phyloP scores from a whole-genome alignment of 169 alveolate genomes.

The Plasmodium knowlesi region DNA sequence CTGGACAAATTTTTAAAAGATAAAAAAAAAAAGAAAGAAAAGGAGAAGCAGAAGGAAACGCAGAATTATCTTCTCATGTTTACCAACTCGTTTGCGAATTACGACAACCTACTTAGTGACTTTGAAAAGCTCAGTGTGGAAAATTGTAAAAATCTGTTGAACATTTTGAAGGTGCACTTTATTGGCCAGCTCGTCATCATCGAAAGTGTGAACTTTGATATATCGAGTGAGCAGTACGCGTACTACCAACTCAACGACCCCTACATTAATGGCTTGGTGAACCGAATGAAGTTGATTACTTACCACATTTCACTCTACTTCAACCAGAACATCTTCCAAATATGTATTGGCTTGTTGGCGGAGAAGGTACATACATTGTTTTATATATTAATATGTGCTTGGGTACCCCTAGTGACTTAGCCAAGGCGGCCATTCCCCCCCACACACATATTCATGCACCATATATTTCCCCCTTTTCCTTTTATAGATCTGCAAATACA shows the following conservation, averaged over 20 bases:
- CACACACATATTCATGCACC: not conserved
- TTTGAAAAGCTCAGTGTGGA: constrained; percentile 49
- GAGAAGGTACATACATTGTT: constrained; percentile 34
- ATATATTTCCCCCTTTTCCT: not conserved
- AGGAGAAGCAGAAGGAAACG: not conserved
- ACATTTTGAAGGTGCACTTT: constrained; percentile 63
- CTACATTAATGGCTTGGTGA: constrained; percentile 36
- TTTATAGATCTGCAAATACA: constrained; percentile 59
- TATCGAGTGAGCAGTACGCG: constrained; percentile 55
- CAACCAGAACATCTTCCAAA: constrained; percentile 52
- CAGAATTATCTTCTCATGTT: constrained; percentile 66
- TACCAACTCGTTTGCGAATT: constrained; percentile 48
- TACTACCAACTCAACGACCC: constrained; percentile 72
- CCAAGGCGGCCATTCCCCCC: not conserved
- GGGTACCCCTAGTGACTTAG: not conserved
- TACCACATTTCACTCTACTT: constrained; percentile 39
- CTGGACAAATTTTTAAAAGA: constrained; percentile 22
- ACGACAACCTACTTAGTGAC: constrained; percentile 49
- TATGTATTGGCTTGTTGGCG: constrained; percentile 20
- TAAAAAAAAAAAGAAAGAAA: constrained; percentile 6
- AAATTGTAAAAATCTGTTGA: constrained; percentile 47
- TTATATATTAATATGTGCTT: not conserved
- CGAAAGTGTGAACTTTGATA: constrained; percentile 55
- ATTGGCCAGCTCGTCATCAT: constrained; percentile 40
- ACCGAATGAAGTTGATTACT: constrained; percentile 14